These are phyloP conservation scores for Metarhizium brunneum DNA, from an alignment of 2,329 filamentous ascomycete species.

Conservation along the genomic window DNA sequence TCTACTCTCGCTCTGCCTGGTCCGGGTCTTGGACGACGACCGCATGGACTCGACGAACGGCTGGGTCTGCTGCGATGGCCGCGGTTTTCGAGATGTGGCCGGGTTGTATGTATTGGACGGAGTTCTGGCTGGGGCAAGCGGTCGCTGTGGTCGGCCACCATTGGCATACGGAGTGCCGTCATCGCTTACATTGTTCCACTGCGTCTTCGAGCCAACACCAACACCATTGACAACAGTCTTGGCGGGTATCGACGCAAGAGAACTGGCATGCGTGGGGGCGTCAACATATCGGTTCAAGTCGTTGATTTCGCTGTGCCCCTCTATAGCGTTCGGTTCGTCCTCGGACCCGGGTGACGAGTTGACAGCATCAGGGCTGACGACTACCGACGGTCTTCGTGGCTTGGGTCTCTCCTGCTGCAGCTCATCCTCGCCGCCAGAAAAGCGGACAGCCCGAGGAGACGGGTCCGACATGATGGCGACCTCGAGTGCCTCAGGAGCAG, in stretches of 20 bases:
- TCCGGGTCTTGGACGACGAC: constrained; percentile 43
- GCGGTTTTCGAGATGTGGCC: constrained; percentile 45
- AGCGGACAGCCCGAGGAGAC: constrained; percentile 47
- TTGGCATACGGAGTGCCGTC: constrained; percentile 20
- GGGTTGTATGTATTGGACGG: constrained; percentile 75
- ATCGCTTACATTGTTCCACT: constrained; percentile 25
- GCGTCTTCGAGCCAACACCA: constrained; percentile 26
- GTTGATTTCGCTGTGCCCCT: constrained; percentile 40
- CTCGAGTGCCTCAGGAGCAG: neutral
- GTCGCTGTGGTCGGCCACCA: constrained; percentile 49
- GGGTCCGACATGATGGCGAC: constrained; percentile 31
- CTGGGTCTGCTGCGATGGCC: constrained; percentile 22
- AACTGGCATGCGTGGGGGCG: constrained; percentile 26
- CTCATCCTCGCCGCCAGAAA: constrained; percentile 40
- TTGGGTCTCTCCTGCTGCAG: constrained; percentile 32
- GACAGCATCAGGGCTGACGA: constrained; percentile 14
- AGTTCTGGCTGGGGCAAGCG: constrained; percentile 59
- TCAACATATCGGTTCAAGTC: constrained; percentile 36
- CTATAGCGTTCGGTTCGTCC: constrained; percentile 35
- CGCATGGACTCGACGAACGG: constrained; percentile 36
- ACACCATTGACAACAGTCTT: constrained; percentile 32
- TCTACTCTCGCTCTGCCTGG: constrained; percentile 33
- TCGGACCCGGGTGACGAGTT: constrained; percentile 17
- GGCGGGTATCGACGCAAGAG: constrained; percentile 32
- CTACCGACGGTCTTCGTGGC: constrained; percentile 23